These are phyloP conservation scores for Onygenales sp. DNA, from an alignment of 2,329 filamentous ascomycete species.

Conservation along the genomic window DNA sequence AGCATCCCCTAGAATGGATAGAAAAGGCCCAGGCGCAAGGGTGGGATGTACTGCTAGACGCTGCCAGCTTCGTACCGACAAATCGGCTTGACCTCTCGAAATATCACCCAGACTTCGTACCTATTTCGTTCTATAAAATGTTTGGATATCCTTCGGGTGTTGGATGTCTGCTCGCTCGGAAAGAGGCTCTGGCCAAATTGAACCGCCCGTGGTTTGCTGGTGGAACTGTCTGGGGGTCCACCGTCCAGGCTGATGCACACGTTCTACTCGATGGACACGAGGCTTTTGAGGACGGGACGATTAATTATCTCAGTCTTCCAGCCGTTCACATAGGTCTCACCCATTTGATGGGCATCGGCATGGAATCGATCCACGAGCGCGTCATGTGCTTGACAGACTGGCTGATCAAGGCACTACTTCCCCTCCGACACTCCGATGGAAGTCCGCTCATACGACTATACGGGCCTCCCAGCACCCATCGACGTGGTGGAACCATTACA, in stretches of 20 bases:
- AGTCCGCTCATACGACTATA: conserved; percentile 46
- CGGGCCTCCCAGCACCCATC: conserved; percentile 43
- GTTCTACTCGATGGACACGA: conserved; percentile 35
- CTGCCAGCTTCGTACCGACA: conserved; percentile 56
- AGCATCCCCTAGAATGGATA: conserved; percentile 51
- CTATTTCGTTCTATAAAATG: conserved; percentile 56
- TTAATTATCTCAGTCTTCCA: conserved; percentile 56
- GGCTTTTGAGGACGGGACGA: conserved; percentile 56
- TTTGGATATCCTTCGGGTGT: conserved; percentile 56
- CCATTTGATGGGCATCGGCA: conserved; percentile 31
- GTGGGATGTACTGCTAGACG: conserved; percentile 49
- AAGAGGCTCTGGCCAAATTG: conserved; percentile 46
- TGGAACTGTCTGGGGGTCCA: conserved; percentile 43
- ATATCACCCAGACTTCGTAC: conserved; percentile 49
- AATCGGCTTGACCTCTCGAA: conserved; percentile 47
- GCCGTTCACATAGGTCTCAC: conserved; percentile 50
- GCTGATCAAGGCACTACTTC: conserved; percentile 40
- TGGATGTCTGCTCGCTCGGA: conserved; percentile 50
- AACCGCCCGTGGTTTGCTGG: conserved; percentile 57
- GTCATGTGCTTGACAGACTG: conserved; percentile 44
- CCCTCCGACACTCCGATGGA: conserved; percentile 47
- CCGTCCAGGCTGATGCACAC: conserved; percentile 7
- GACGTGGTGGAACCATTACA: conserved; percentile 48
- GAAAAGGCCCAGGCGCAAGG: conserved; percentile 16
- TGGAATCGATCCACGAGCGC: conserved; percentile 51